These are phyloP conservation scores for Neospermospora avenae DNA, from an alignment of 2,329 filamentous ascomycete genomes.

Conservation along the genomic window DNA sequence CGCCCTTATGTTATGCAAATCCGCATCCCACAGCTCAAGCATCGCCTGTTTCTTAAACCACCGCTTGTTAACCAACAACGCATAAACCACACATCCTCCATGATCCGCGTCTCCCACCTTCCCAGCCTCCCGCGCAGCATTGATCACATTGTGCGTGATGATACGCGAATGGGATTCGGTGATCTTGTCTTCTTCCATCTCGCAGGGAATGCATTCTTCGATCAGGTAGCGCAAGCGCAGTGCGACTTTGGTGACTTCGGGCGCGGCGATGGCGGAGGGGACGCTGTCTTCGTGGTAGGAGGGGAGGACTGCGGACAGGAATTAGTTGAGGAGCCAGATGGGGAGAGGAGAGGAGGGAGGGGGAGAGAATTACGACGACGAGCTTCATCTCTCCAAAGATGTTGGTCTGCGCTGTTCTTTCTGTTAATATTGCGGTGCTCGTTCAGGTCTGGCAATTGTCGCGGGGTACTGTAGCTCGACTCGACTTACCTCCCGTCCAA, in stretches of 20 bases:
- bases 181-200: slow-evolving; percentile 73
- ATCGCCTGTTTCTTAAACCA: slow-evolving; percentile 78
- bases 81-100: slow-evolving; percentile 64
- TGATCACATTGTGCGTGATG: slow-evolving; percentile 75
- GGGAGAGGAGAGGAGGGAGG: background rate
- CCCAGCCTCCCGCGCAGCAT: slow-evolving; percentile 79
- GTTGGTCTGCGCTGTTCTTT: slow-evolving; percentile 21
- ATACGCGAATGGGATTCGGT: slow-evolving; percentile 79
- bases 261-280: slow-evolving; percentile 66
- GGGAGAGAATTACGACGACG: slow-evolving; percentile 24
- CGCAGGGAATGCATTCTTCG: slow-evolving; percentile 85
- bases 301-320: slow-evolving; percentile 57
- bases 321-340: background rate
- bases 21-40: slow-evolving; percentile 88
- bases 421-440: slow-evolving; percentile 12
- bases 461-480: slow-evolving; percentile 15
- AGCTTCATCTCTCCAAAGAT: slow-evolving; percentile 31
- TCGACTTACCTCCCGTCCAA: slow-evolving; percentile 29
- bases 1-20: slow-evolving; percentile 75
- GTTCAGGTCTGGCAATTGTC: no score
- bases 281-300: slow-evolving; percentile 55
- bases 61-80: slow-evolving; percentile 42
- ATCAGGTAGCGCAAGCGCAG: slow-evolving; percentile 88
- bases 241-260: slow-evolving; percentile 84
- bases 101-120: slow-evolving; percentile 77